Base-by-base conservation (phyloP, 768 basidiomycete genomes). In the Suillus placidus region DNA sequence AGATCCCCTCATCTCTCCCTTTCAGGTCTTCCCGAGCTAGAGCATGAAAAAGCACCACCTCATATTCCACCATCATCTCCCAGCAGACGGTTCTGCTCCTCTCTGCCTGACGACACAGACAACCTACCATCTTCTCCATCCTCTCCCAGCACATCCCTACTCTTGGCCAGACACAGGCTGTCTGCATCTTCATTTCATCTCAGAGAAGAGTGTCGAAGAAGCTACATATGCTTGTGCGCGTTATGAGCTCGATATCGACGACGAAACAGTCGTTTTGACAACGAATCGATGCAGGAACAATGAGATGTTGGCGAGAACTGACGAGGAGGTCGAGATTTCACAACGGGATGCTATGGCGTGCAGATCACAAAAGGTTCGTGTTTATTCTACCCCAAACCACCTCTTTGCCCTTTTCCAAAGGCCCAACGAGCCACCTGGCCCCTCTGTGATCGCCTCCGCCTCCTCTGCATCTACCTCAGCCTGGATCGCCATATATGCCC, bases 101-200 rank as follows among this genome's bases (percentile, higher is more conserved):
- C 47, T 54, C 65, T 78, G 7, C 75, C 81, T 5, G 73, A 78
- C n/a, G 67, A 72, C 4, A 74, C 78, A 37, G 64, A 68, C 20
- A 63, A 74, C 56, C 70, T 70, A 51, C 71, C 69, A 69, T 72
- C 75, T 23, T 54, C 69, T 42, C 61, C 68, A 63, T n/a, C 61
- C 10, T 65, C 67, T 45, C 66, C 76, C n/a, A 56, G 71, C 10
- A 69, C 69, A 61, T 68, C 69, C 5, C 66, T 82, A 14, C 61
- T 81, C 32, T 79, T 80, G 97, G 97, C 66, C 97, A 99, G 76
- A 99, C 97, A 65, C 96, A 96, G 78, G 93, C 95, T 54, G 97
- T 99, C 26, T 88, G 96, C 38, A 99, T 99, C n/a, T 99, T 69
- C 89, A 97, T 67, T 93, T 99, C 77, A 96, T 99, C 75, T 97